Base-by-base conservation (phyloP, 176 grass and related monocot genomes). In the Ensete ventricosum region DNA sequence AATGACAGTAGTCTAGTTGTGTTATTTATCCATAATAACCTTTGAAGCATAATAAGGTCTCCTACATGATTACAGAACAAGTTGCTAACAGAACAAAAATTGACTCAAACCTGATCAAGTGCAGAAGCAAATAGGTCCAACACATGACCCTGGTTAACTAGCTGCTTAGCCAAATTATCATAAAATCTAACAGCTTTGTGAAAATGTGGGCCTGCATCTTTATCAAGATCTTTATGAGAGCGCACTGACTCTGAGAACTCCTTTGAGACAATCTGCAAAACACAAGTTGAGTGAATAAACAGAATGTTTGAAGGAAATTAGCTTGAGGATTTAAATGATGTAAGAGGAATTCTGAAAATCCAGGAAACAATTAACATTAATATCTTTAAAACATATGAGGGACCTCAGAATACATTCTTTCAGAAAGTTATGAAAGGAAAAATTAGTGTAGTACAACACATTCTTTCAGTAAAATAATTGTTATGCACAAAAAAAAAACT, bases 171-270 rank as follows among this genome's bases (percentile, higher is more conserved):
- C 67, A 97, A 86, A 50, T 67, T 82, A 63, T 97, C 93, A 59
- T 93, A 93, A 84, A 97, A 90, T 83, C 93, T 97, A 53, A 90
- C 69, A 49, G 93, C 90, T 73, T 97, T 97, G 73, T 92, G 90
- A 72, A 97, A 97, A 84, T 97, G 90, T 55, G 88, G 87, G 79
- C 79, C 85, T 72, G 90, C 93, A 49, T 97, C 93, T 78, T 97
- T 97, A 64, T 92, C 93, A 59, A 97, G 85, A 85, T 97, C 93
- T 81, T 97, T 97, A 82, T 97, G 93, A 17, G 90, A 97, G 68
- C 93, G 87, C 24, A 97, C 88, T 16, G 90, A 90, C 67, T 97
- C 93, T 64, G 93, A 97, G 72, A 97, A 84, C 88, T 97, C 93
- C 75, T 90, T 92, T 7, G 90, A 97, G 51, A 97, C 93, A 90